Conservation (phyloP, 768 basidiomycete genomes). For the Termitomyces sp. region DNA sequence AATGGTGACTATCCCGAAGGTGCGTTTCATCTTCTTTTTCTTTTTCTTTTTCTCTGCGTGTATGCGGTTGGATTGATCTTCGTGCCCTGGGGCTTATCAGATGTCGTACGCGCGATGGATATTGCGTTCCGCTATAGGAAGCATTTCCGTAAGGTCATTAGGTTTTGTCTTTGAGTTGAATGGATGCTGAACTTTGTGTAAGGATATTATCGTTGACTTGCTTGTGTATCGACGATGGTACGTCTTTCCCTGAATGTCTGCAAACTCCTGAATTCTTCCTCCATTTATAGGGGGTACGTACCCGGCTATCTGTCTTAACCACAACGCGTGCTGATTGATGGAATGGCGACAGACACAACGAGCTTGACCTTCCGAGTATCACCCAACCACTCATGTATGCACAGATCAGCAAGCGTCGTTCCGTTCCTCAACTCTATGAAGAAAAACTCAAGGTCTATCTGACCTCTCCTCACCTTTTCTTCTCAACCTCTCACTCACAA, state of each 20-base stretch:
- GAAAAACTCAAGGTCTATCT: conserved; percentile 61
- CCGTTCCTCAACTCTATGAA: conserved; percentile 80
- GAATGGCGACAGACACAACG: conserved; percentile 61
- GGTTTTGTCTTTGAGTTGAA: not conserved
- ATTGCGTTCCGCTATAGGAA: conserved; percentile 86
- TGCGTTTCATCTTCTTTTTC: conserved; percentile 12
- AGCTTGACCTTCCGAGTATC: conserved; percentile 80
- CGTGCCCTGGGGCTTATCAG: conserved; percentile 25
- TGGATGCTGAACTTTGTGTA: not conserved
- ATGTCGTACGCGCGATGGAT: conserved; percentile 80
- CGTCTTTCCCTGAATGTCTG: conserved; percentile 10
- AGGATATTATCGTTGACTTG: conserved; percentile 85
- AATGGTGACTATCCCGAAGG: conserved; percentile 92
- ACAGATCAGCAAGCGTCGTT: conserved; percentile 70
- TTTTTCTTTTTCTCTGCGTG: not conserved
- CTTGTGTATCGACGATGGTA: conserved; percentile 85
- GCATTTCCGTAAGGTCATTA: conserved; percentile 68
- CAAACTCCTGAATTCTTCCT: not conserved
- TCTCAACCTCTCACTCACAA: not conserved
- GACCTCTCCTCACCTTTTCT: not conserved
- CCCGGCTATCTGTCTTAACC: not conserved
- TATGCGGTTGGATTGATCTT: not conserved
- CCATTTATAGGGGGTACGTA: conserved; percentile 32
- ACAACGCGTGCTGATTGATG: not conserved
- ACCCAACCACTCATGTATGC: conserved; percentile 92